Evolutionary conservation across 2,329 filamentous ascomycete genomes (phyloP).

Genomic region (Monilinia aucupariae): DNA sequence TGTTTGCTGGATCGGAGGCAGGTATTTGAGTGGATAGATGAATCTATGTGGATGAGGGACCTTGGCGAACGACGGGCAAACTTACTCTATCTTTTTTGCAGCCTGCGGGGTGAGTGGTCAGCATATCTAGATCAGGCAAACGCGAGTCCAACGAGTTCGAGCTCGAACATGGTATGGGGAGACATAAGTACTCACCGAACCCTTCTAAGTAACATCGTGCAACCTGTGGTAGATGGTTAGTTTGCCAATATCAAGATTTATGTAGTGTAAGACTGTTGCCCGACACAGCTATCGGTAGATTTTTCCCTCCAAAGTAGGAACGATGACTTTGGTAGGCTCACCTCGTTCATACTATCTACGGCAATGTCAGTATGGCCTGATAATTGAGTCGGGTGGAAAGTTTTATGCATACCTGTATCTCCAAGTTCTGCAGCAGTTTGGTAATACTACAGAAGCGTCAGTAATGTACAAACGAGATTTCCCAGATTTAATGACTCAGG

Average conservation of each 20-base stretch:
- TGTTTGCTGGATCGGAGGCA: slow-evolving; percentile 5
- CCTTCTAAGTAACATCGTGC: slow-evolving; percentile 95
- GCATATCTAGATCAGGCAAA: slow-evolving; percentile 14
- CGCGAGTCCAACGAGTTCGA: slow-evolving; percentile 5
- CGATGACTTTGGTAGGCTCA: slow-evolving; percentile 32
- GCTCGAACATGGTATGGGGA: neutral
- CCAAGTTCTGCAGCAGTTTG: slow-evolving; percentile 95
- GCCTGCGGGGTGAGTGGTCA: slow-evolving; percentile 10
- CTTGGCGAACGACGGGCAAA: slow-evolving; percentile 27
- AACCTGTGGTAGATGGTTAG: slow-evolving; percentile 13
- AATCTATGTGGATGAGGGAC: neutral
- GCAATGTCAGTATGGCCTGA: slow-evolving; percentile 28
- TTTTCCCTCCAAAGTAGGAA: slow-evolving; percentile 3
- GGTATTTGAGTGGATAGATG: slow-evolving; percentile 14
- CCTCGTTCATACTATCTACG: slow-evolving; percentile 92
- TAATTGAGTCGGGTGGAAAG: slow-evolving; percentile 21
- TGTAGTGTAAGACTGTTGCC: slow-evolving; percentile 5
- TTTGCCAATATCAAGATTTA: slow-evolving; percentile 15
- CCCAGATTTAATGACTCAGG: slow-evolving; percentile 25
- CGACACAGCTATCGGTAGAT: slow-evolving; percentile 1
- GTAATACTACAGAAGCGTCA: slow-evolving; percentile 65
- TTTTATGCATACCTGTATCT: slow-evolving; percentile 59
- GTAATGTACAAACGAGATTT: slow-evolving; percentile 24
- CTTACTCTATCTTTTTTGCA: slow-evolving; percentile 97
- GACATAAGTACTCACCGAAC: slow-evolving; percentile 53